phyloP scores from a whole-genome alignment of 306 rosid species.

The Gynostemma pentaphyllum region DNA sequence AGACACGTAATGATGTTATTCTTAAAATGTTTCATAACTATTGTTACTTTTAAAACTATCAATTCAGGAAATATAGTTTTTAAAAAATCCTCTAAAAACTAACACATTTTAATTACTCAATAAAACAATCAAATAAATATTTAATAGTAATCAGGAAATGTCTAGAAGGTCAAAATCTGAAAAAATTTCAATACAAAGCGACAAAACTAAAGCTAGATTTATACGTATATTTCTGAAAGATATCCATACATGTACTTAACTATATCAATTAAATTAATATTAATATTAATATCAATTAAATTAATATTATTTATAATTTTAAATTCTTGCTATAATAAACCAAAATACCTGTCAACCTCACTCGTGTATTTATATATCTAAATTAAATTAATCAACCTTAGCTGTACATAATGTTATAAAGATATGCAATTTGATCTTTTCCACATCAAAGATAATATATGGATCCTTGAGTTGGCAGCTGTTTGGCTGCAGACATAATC shows the following conservation, averaged over 20 bases:
- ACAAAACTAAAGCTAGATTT: background rate
- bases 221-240: background rate
- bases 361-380: background rate
- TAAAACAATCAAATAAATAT: too few relatives aligned
- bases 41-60: too few relatives aligned
- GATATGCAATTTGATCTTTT: slow-evolving; percentile 2
- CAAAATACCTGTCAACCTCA: background rate
- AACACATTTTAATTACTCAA: background rate
- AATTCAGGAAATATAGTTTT: too few relatives aligned
- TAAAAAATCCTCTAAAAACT: background rate
- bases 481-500: background rate
- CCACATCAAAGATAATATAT: background rate
- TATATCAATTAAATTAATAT: too few relatives aligned
- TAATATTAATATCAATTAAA: too few relatives aligned
- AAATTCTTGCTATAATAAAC: too few relatives aligned
- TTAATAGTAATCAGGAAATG: too few relatives aligned
- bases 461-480: background rate
- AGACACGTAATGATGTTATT: too few relatives aligned
- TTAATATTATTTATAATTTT: too few relatives aligned
- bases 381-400: background rate
- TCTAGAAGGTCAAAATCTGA: background rate
- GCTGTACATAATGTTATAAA: slow-evolving; percentile 2
- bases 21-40: too few relatives aligned
- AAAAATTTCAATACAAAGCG: background rate
- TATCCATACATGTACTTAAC: too few relatives aligned